Evolutionary conservation across 768 basidiomycete species (phyloP), one percentile per base, ranked within the genome.

Genomic region (Suillus placidus): DNA sequence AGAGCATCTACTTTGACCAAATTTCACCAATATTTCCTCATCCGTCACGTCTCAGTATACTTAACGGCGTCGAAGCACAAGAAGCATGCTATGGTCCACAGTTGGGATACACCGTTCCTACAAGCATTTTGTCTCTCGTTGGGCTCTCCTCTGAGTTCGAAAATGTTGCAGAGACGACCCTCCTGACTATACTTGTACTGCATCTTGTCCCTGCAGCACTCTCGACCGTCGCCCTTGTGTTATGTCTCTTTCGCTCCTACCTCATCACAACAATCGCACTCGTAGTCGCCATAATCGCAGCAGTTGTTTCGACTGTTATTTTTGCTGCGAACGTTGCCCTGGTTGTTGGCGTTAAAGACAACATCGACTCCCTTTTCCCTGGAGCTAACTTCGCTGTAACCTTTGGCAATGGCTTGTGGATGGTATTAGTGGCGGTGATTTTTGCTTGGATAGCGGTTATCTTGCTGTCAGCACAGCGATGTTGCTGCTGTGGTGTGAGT

Each of bases 331-430:
- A 93, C 72, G 66, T 92, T 34, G 88, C 86, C 0, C 71, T 92
- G 42, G 86, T 89, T 18, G 66, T 88, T 23, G 76, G 85, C 7
- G 86, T 85, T 13, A 80, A 77, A 70, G 70, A 78, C 60, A 76
- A 84, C 54, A 72, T 92, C 32, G 42, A 76, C 35, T 70, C 74
- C 14, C 38, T 85, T 16, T 61, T 72, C 26, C 72, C 81, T 0
- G 77, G 74, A 9, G 77, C 82, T 55, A 67, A 76, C 54, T 80
- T 92, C 34, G 74, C 69, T 0, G 81, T 88, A 10, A 66, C 74
- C 14, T 90, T 85, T 75, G 90, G 92, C n/a, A 87, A 88, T 66
- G 90, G 75, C 10, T 83, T 89, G 9, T 93, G 91, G 91, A 84
- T 93, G 85, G 82, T 86, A n/a, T 69, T 92, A 49, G 80, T 71